A percentile compares a stretch with the other conserved stretches of the same genome.
Conservation (phyloP, 2,329 filamentous ascomycete species). For the Pestalotiopsis sp. region DNA sequence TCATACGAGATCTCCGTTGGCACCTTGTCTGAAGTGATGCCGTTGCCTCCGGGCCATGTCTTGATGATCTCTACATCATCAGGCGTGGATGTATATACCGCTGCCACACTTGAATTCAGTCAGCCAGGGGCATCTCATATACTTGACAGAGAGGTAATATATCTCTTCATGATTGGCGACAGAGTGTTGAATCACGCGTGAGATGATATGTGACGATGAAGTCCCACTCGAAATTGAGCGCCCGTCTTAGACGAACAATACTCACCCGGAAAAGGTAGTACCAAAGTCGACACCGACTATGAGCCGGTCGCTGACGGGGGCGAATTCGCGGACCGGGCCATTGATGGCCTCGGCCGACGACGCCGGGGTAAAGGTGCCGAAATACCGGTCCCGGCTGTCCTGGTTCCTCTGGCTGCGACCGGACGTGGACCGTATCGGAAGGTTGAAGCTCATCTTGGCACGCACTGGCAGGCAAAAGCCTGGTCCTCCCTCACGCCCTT, state of each 20-base stretch:
- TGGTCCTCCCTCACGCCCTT: no score
- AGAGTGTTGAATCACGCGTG: no score
- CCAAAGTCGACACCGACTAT: slow-evolving; percentile 84
- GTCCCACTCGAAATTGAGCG: neutral
- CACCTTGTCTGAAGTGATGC: slow-evolving; percentile 87
- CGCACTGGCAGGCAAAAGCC: neutral
- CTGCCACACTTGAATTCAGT: slow-evolving; percentile 58
- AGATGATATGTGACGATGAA: no score
- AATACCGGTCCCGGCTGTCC: slow-evolving; percentile 56
- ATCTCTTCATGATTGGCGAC: neutral
- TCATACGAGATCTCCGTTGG: slow-evolving; percentile 77
- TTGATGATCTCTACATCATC: slow-evolving; percentile 86
- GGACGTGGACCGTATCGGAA: slow-evolving; percentile 53
- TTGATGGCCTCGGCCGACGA: slow-evolving; percentile 66
- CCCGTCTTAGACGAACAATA: slow-evolving; percentile 19
- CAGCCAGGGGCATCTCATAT: slow-evolving; percentile 13
- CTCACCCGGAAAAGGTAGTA: slow-evolving; percentile 80
- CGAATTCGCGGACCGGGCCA: slow-evolving; percentile 60
- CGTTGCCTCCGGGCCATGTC: slow-evolving; percentile 81
- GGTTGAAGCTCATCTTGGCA: slow-evolving; percentile 50
- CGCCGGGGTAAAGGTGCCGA: slow-evolving; percentile 56
- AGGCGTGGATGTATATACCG: slow-evolving; percentile 74
- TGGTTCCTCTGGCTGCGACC: slow-evolving; percentile 52
- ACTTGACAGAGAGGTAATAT: neutral
- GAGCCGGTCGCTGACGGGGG: slow-evolving; percentile 61